Evolutionary conservation across 2,329 filamentous ascomycete genomes (phyloP).

Genomic region (Sarocladium brachiariae): DNA sequence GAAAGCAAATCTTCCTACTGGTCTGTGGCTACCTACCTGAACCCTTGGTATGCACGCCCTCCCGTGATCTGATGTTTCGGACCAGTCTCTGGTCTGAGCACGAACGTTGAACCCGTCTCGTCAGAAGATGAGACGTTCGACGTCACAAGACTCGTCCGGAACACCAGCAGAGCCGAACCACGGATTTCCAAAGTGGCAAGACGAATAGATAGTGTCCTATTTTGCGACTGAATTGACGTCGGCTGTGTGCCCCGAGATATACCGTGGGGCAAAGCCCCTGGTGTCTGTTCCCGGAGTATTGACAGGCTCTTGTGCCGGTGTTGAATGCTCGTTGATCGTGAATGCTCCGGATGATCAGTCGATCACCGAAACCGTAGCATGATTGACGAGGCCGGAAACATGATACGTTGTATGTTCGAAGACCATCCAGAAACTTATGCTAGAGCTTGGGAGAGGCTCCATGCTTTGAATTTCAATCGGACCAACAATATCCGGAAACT

Average conservation of each 20-base stretch:
- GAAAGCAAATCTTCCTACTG: not conserved
- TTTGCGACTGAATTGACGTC: no score
- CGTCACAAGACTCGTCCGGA: not conserved
- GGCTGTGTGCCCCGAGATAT: not conserved
- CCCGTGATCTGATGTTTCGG: conserved; percentile 4
- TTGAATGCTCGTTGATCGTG: not conserved
- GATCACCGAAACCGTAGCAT: not conserved
- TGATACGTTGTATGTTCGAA: not conserved
- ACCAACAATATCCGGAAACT: not conserved
- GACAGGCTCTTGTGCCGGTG: not conserved
- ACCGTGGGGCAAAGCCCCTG: no score
- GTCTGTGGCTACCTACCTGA: not conserved
- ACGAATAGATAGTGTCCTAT: not conserved
- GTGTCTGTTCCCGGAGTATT: not conserved
- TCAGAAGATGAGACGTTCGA: not conserved
- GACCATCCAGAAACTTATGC: not conserved
- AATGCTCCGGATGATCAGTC: not conserved
- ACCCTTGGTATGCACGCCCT: not conserved
- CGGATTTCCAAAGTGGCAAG: not conserved
- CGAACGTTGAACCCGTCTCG: not conserved
- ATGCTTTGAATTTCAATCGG: not conserved
- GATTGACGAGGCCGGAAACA: not conserved
- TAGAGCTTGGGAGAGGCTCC: not conserved
- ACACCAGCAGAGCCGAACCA: not conserved
- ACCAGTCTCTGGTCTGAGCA: not conserved